phyloP scores from a whole-genome alignment of 345 rosid genomes.

The Laguncularia racemosa region DNA sequence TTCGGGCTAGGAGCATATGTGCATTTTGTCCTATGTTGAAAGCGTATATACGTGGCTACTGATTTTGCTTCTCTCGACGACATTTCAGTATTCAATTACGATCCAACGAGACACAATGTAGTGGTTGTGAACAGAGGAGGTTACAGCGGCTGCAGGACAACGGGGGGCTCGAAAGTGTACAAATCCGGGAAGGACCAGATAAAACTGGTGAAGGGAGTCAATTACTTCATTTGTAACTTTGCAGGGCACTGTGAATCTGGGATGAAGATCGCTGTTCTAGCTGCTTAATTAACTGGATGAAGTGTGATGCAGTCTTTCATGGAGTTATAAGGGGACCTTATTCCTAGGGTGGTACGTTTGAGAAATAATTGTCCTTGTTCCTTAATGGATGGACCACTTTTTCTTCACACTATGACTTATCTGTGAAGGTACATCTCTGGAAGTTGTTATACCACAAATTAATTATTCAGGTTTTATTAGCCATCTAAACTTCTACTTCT shows the following conservation, averaged over 20 bases:
- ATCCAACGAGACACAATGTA: conserved; percentile 33
- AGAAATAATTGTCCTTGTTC: too few species aligned
- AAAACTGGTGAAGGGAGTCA: conserved; percentile 32
- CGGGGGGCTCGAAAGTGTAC: conserved; percentile 22
- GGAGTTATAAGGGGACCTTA: too few species aligned
- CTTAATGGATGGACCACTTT: too few species aligned
- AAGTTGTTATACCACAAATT: too few species aligned
- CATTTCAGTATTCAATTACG: conserved; percentile 35
- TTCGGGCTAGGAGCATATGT: too few species aligned
- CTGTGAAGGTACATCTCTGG: too few species aligned
- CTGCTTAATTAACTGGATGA: neutral
- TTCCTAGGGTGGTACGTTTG: too few species aligned
- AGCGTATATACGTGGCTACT: neutral
- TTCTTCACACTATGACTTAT: too few species aligned
- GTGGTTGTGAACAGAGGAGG: conserved; percentile 27
- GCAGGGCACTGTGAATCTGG: conserved; percentile 38
- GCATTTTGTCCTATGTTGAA: too few species aligned
- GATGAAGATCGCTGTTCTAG: conserved; percentile 27
- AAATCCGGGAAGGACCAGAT: conserved; percentile 37
- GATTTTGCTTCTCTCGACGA: neutral
- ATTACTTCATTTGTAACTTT: conserved; percentile 41
- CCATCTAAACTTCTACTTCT: too few species aligned
- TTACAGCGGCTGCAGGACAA: conserved; percentile 29
- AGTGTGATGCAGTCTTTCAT: neutral
- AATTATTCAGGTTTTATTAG: too few species aligned